A percentile compares a stretch with the other conserved stretches of the same genome.
Evolutionary conservation across 2,329 filamentous ascomycete species (phyloP).

Genomic region (Pseudofabraea citricarpa): DNA sequence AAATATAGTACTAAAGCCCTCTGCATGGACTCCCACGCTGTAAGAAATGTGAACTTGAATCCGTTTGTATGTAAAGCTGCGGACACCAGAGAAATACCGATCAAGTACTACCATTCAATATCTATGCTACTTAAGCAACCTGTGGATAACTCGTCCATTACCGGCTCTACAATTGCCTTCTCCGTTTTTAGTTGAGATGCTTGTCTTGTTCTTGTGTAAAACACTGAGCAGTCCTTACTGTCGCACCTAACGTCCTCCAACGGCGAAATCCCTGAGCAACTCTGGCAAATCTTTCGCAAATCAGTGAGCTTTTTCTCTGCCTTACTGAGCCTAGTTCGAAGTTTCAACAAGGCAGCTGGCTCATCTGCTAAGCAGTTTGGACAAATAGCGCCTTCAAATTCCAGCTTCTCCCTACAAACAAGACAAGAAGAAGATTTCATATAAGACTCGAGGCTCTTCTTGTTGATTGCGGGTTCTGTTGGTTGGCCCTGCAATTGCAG

Average conservation of each 20-base stretch:
- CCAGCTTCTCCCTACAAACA: slow-evolving; percentile 54
- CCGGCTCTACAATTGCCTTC: slow-evolving; percentile 32
- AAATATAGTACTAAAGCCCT: too few species aligned
- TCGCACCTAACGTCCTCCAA: slow-evolving; percentile 81
- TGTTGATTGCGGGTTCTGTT: slow-evolving; percentile 31
- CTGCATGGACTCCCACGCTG: too few species aligned
- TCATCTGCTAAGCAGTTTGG: slow-evolving; percentile 46
- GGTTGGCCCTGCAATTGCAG: slow-evolving; percentile 24
- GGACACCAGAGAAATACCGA: too few species aligned
- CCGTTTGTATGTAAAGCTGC: too few species aligned
- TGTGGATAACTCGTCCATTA: slow-evolving; percentile 34
- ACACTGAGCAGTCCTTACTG: slow-evolving; percentile 88
- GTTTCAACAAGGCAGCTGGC: slow-evolving; percentile 56
- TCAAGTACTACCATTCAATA: too few species aligned
- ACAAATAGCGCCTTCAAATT: slow-evolving; percentile 51
- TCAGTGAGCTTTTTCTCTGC: slow-evolving; percentile 62
- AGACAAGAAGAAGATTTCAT: slow-evolving; percentile 77
- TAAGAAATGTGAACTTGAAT: too few species aligned
- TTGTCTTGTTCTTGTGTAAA: slow-evolving; percentile 72
- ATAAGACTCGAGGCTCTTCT: slow-evolving; percentile 88
- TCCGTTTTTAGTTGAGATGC: slow-evolving; percentile 37
- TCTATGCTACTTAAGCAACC: too few species aligned
- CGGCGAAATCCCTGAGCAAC: slow-evolving; percentile 69
- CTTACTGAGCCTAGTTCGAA: slow-evolving; percentile 56
- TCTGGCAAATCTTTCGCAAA: slow-evolving; percentile 69